Percentiles rank a stretch among this genome's conserved stretches.
Conservation (phyloP, 1,139 yeast genomes). For the Magnusiomyces ingens region DNA sequence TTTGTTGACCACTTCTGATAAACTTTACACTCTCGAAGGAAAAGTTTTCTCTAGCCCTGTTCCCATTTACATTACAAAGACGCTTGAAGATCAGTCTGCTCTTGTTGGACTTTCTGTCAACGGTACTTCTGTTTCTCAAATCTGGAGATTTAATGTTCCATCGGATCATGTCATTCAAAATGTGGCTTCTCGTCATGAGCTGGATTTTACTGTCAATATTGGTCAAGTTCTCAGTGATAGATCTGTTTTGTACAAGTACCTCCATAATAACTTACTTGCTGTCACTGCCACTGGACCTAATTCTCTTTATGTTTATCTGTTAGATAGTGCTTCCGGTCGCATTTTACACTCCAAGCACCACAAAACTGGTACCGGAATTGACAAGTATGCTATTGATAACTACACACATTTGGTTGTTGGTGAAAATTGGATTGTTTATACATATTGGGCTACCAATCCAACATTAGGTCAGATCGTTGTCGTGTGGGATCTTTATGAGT, state of each 20-base stretch:
- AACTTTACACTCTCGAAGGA: slow-evolving; percentile 7
- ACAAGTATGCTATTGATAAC: slow-evolving; percentile 33
- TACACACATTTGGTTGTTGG: slow-evolving; percentile 56
- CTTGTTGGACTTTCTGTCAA: slow-evolving; percentile 22
- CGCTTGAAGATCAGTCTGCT: slow-evolving; percentile 14
- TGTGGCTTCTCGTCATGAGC: slow-evolving; percentile 37
- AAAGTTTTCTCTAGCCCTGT: slow-evolving; percentile 12
- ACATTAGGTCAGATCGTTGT: slow-evolving; percentile 52
- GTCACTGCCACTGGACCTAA: slow-evolving; percentile 34
- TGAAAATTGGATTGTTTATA: slow-evolving; percentile 77
- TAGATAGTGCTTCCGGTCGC: slow-evolving; percentile 69
- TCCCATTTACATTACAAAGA: slow-evolving; percentile 19
- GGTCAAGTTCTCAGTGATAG: slow-evolving; percentile 68
- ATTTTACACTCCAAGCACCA: slow-evolving; percentile 44
- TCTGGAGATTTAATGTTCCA: slow-evolving; percentile 25
- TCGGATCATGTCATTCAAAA: slow-evolving; percentile 36
- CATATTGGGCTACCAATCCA: slow-evolving; percentile 51
- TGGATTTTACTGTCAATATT: slow-evolving; percentile 50
- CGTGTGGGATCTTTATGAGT: slow-evolving; percentile 75
- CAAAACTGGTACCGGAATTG: slow-evolving; percentile 22
- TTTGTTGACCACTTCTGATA: slow-evolving; percentile 19
- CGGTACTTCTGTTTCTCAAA: slow-evolving; percentile 17
- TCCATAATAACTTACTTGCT: slow-evolving; percentile 63
- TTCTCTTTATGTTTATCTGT: slow-evolving; percentile 38
- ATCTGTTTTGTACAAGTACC: slow-evolving; percentile 74